Conservation (phyloP, 495 filamentous ascomycete species). For the Pseudotulostoma volvatum region DNA sequence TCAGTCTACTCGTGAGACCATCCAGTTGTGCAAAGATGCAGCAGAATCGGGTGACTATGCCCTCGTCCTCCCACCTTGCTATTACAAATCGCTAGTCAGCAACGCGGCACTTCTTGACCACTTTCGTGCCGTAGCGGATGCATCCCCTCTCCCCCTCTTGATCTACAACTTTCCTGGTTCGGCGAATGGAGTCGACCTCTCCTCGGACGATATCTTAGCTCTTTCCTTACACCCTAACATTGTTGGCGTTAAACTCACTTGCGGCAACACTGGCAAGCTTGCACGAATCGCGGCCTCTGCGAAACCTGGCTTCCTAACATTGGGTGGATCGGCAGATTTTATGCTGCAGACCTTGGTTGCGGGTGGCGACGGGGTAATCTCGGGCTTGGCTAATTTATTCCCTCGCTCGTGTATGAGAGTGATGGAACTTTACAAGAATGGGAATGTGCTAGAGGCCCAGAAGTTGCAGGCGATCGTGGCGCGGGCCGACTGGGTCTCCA, state of each 20-base stretch:
- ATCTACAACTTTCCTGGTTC: constrained; percentile 92
- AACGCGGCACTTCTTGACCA: constrained; percentile 45
- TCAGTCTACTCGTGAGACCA: constrained; percentile 73
- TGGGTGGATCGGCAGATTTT: constrained; percentile 85
- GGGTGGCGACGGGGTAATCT: constrained; percentile 78
- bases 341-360: constrained; percentile 66
- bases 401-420: constrained; percentile 59
- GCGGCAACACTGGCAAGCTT: constrained; percentile 87
- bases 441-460: constrained; percentile 56
- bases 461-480: constrained; percentile 66
- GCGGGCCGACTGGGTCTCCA: constrained; percentile 73
- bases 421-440: constrained; percentile 52
- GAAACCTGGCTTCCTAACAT: constrained; percentile 50
- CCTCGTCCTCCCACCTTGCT: constrained; percentile 70
- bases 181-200: constrained; percentile 64
- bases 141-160: constrained; percentile 70
- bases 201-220: constrained; percentile 59
- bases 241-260: constrained; percentile 81
- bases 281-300: constrained; percentile 55
- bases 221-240: constrained; percentile 73
- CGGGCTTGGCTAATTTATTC: constrained; percentile 69
- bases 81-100: constrained; percentile 54
- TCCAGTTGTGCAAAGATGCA: constrained; percentile 65
- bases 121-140: constrained; percentile 63
- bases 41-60: constrained; percentile 62